A percentile compares a stretch with the other conserved stretches of the same genome.
phyloP scores from a whole-genome alignment of 2,329 filamentous ascomycete species.

The Trichoderma simmonsii region DNA sequence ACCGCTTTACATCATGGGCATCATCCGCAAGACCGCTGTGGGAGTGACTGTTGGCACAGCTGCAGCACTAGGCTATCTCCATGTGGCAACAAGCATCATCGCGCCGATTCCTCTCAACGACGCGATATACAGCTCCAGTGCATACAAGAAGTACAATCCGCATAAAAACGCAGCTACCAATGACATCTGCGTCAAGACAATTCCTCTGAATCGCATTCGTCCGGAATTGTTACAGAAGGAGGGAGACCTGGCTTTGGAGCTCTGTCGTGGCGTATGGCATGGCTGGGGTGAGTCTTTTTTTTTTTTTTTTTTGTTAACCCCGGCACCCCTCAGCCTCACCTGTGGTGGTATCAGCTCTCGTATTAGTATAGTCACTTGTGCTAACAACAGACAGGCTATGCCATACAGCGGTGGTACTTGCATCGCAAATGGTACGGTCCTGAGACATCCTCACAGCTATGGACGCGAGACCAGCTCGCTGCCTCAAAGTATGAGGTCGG shows the following conservation, averaged over 20 bases:
- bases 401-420: constrained; percentile 56
- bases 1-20: not conserved
- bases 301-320: not conserved
- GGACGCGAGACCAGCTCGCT: constrained; percentile 54
- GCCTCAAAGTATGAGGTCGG: constrained; percentile 59
- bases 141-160: constrained; percentile 60
- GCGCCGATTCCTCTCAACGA: constrained; percentile 7
- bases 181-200: constrained; percentile 61
- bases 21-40: constrained; percentile 1
- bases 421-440: constrained; percentile 41
- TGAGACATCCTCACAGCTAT: constrained; percentile 58
- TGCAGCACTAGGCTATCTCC: constrained; percentile 8
- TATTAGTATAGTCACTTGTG: not conserved
- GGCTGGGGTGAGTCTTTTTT: constrained; percentile 53
- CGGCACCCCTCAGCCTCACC: not conserved
- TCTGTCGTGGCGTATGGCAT: constrained; percentile 66
- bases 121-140: constrained; percentile 19
- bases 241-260: constrained; percentile 56
- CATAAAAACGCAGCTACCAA: constrained; percentile 59
- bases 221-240: constrained; percentile 63
- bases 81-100: constrained; percentile 7
- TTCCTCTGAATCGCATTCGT: constrained; percentile 61
- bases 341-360: constrained; percentile 1
- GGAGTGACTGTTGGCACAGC: constrained; percentile 5
- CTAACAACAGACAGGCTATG: constrained; percentile 44